Conservation (phyloP, 345 rosid genomes). For the Cochlearia excelsa region DNA sequence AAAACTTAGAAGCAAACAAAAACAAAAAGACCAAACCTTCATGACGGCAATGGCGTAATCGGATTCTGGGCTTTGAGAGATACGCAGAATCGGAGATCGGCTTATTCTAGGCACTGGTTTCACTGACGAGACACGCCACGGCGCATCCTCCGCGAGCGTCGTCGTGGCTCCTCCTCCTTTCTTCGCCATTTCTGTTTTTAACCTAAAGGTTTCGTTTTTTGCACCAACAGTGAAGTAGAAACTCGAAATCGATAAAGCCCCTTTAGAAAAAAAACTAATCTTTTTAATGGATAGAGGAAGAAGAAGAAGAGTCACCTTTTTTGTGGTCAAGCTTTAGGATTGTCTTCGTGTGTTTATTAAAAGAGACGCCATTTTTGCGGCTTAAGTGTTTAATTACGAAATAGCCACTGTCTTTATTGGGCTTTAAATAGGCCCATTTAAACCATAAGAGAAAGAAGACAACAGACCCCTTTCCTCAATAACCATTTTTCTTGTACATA, state of each 20-base stretch:
- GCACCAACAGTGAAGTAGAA: neutral
- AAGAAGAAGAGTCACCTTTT: too few species aligned
- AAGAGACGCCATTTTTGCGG: conserved; percentile 19
- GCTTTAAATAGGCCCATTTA: conserved; percentile 14
- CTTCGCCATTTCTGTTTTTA: conserved; percentile 43
- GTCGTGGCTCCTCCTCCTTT: conserved; percentile 43
- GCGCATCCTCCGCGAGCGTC: conserved; percentile 66
- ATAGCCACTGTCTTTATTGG: conserved; percentile 5
- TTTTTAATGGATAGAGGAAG: too few species aligned
- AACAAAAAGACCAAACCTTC: conserved; percentile 44
- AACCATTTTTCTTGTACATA: too few species aligned
- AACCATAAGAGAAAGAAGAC: neutral
- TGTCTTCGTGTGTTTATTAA: conserved; percentile 31
- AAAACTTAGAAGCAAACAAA: neutral
- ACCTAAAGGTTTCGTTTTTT: neutral
- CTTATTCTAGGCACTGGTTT: conserved; percentile 73
- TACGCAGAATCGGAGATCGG: conserved; percentile 58
- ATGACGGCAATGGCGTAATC: conserved; percentile 60
- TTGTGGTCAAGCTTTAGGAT: conserved; percentile 38
- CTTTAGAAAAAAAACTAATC: neutral
- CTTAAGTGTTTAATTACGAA: neutral
- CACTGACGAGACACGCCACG: conserved; percentile 68
- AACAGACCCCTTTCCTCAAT: neutral
- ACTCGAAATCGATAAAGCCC: neutral
- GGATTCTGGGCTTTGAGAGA: conserved; percentile 51